Evolutionary conservation across 495 filamentous ascomycete genomes (phyloP).

Genomic region (Gamarada debralockiae): DNA sequence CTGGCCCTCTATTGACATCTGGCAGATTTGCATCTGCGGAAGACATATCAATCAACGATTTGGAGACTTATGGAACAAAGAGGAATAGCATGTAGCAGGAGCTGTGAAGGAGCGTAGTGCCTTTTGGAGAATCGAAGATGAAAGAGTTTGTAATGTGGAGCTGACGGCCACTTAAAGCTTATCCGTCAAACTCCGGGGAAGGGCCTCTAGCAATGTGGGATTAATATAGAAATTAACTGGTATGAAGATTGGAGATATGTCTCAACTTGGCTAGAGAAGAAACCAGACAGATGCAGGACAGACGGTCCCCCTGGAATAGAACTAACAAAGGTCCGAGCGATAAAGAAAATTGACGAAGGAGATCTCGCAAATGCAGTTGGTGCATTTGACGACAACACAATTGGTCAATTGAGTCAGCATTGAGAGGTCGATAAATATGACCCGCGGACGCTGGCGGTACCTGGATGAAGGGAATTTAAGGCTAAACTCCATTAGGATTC

Average conservation of each 20-base stretch:
- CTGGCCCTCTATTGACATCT: conserved; percentile 14
- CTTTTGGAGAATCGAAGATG: background rate
- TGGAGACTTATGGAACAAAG: background rate
- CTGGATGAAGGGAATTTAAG: background rate
- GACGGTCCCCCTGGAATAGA: background rate
- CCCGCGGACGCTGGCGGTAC: background rate
- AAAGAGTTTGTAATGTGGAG: background rate
- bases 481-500: background rate
- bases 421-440: background rate
- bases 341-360: too few relatives aligned
- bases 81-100: background rate
- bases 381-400: background rate
- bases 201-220: background rate
- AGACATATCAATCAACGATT: background rate
- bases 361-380: background rate
- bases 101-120: background rate
- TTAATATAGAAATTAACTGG: background rate
- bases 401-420: background rate
- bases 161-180: background rate
- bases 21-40: conserved; percentile 1
- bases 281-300: background rate
- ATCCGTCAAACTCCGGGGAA: background rate
- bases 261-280: background rate
- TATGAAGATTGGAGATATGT: background rate
- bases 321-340: background rate